Evolutionary conservation across 169 alveolate species (phyloP), one percentile per base, ranked within the genome.

Genomic region (Eimeria sp.): DNA sequence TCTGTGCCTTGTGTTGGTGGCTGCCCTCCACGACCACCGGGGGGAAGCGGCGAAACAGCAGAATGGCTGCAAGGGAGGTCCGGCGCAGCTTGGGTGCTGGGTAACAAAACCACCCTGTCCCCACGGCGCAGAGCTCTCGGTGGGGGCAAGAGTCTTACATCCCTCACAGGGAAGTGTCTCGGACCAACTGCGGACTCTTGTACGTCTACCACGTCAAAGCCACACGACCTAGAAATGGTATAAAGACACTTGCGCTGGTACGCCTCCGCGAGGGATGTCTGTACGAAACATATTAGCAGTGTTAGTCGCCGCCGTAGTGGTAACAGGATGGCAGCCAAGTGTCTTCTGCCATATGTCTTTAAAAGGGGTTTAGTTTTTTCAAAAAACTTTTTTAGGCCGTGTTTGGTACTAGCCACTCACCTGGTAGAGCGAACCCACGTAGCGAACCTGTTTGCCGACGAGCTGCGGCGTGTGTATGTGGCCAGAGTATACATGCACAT

Each of bases 391-490:
- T n/a, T n/a, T n/a, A n/a, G n/a, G n/a, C n/a, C n/a, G n/a, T n/a
- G n/a, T n/a, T n/a, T 1, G 52, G 30, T 58, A 74, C 0, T 6
- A 74, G 58, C 30, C 11, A 49, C 83, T 37, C 76, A 87, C 94
- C 94, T 87, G 94, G 52, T 87, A 87, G 83, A 87, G 94, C 43
- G 94, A 87, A 20, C 94, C 94, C 64, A 87, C 83, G 82, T 87
- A 87, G 9, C 94, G 94, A 46, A 76, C 94, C 78, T 66, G 94
- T 49, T 87, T 66, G 66, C 94, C 94, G 68, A 87, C 83, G 11
- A 87, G 94, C 94, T 87, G 94, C 14, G 94, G 83, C 13, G 85
- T 87, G 60, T 87, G 94, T n/a, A 87, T 87, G 83, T 87, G 94
- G 83, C 94, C 94, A 46, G 83, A 62, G 83, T 87, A 87, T 30